Evolutionary conservation across 495 filamentous ascomycete genomes (phyloP).

Genomic region (Penicillium goetzii): DNA sequence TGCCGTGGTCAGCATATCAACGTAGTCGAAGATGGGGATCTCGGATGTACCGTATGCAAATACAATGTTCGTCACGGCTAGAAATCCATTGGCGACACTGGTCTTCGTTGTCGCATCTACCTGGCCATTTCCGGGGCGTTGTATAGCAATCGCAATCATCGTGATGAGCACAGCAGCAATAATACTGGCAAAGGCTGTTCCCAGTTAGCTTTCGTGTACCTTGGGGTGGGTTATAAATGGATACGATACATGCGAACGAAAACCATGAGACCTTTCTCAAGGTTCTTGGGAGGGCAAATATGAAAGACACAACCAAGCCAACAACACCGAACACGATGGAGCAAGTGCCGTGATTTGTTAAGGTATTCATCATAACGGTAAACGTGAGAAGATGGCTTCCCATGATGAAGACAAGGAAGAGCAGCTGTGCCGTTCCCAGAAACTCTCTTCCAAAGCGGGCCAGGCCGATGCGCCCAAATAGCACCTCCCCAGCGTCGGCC

Average conservation of each 20-base stretch:
- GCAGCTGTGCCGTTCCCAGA: conserved; percentile 58
- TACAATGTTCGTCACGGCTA: conserved; percentile 31
- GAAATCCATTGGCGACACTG: conserved; percentile 22
- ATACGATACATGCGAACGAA: conserved; percentile 53
- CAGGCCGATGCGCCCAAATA: conserved; percentile 39
- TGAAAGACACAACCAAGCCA: conserved; percentile 60
- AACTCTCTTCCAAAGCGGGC: conserved; percentile 63
- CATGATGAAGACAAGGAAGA: conserved; percentile 73
- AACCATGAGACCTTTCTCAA: conserved; percentile 57
- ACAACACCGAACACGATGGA: conserved; percentile 65
- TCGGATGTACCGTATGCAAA: conserved; percentile 33
- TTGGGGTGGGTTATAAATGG: background rate
- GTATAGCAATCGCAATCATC: conserved; percentile 63
- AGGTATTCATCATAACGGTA: conserved; percentile 61
- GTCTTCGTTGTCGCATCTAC: conserved; percentile 22
- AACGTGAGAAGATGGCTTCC: conserved; percentile 71
- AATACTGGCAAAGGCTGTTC: conserved; percentile 58
- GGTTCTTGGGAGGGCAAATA: conserved; percentile 64
- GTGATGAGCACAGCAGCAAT: conserved; percentile 66
- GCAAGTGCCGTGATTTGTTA: conserved; percentile 64
- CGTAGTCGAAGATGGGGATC: background rate
- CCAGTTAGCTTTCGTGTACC: background rate
- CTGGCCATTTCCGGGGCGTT: conserved; percentile 21
- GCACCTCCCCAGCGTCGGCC: conserved; percentile 65
- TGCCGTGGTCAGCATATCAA: conserved; percentile 18